These are phyloP conservation scores for Gynostemma pentaphyllum DNA, from an alignment of 306 rosid genomes.

Conservation along the genomic window DNA sequence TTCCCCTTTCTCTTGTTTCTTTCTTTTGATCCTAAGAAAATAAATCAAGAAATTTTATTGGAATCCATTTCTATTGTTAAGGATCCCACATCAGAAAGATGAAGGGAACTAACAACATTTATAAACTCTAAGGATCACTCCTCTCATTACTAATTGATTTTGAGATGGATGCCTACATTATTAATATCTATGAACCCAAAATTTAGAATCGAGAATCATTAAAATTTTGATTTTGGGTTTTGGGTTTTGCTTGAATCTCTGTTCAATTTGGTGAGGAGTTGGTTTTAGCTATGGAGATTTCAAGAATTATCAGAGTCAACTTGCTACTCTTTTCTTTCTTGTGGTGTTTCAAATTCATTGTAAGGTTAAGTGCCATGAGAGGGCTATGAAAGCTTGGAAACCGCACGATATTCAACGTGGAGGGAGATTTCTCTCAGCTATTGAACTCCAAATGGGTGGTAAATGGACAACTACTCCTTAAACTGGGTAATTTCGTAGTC, in stretches of 20 bases:
- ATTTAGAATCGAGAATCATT: neutral
- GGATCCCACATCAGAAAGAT: too few relatives aligned
- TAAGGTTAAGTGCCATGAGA: conserved; percentile 40
- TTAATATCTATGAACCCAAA: neutral
- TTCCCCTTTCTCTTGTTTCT: conserved; percentile 13
- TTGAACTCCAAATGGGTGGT: conserved; percentile 70
- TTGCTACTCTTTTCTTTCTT: conserved; percentile 15
- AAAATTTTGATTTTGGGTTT: neutral
- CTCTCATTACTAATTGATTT: too few relatives aligned
- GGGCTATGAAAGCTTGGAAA: conserved; percentile 32
- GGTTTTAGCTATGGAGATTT: conserved; percentile 35
- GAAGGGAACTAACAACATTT: too few relatives aligned
- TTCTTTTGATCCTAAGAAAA: conserved; percentile 9
- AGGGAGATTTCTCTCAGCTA: conserved; percentile 53
- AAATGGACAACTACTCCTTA: conserved; percentile 54
- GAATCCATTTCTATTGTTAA: conserved; percentile 8
- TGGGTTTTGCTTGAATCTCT: conserved; percentile 10
- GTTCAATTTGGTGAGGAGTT: neutral
- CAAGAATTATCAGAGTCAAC: conserved; percentile 12
- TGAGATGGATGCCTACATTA: too few relatives aligned
- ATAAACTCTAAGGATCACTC: too few relatives aligned
- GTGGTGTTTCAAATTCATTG: conserved; percentile 40
- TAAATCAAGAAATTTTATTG: conserved; percentile 13
- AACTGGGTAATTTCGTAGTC: too few relatives aligned
- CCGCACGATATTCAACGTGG: conserved; percentile 60